These are phyloP conservation scores for Aristolochia californica DNA, from an alignment of 164 flowering plant genomes.

Conservation along the genomic window DNA sequence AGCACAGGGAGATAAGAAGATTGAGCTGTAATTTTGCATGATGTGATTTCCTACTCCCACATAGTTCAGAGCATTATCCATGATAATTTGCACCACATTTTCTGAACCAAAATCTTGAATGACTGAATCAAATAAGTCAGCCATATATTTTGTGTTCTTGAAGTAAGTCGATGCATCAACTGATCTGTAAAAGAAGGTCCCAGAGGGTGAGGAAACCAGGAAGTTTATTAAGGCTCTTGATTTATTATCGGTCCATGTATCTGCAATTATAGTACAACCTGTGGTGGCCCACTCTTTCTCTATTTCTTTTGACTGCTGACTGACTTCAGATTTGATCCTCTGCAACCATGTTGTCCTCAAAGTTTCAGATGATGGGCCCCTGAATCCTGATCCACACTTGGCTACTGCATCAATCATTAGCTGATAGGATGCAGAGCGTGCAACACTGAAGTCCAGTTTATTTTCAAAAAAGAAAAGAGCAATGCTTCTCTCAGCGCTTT, in stretches of 20 bases:
- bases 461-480: conserved; percentile 90
- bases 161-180: conserved; percentile 71
- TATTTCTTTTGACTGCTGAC: conserved; percentile 48
- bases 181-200: conserved; percentile 83
- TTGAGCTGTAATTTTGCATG: conserved; percentile 50
- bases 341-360: conserved; percentile 70
- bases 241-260: conserved; percentile 88
- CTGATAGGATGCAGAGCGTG: conserved; percentile 80
- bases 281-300: conserved; percentile 80
- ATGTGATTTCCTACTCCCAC: conserved; percentile 61
- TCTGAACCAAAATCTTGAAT: conserved; percentile 85
- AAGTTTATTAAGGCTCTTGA: conserved; percentile 81
- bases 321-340: conserved; percentile 64
- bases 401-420: conserved; percentile 66
- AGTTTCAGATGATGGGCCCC: conserved; percentile 61
- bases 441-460: conserved; percentile 69
- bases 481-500: conserved; percentile 70
- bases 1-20: conserved; percentile 82
- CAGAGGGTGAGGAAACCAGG: conserved; percentile 78
- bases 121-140: conserved; percentile 69
- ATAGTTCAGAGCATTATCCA: conserved; percentile 54
- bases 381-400: conserved; percentile 65
- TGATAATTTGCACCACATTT: conserved; percentile 82
- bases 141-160: conserved; percentile 59
- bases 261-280: conserved; percentile 84